These are phyloP conservation scores for Fusarium sacchari DNA, from an alignment of 2,329 filamentous ascomycete species.

Conservation along the genomic window DNA sequence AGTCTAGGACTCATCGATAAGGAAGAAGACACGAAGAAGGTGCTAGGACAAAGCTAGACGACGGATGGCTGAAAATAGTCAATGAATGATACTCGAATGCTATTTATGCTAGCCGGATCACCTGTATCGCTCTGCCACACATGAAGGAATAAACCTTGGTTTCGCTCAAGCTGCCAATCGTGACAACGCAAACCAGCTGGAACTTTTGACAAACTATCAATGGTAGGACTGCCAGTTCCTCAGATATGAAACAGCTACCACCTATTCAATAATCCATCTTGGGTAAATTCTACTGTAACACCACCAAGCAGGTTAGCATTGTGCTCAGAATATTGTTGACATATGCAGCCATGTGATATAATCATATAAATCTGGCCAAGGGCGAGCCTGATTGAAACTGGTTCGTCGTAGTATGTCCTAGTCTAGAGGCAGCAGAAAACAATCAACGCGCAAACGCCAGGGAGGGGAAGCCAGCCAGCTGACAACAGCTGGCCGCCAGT, in stretches of 20 bases:
- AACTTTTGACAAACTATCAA: not conserved
- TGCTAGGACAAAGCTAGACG: conserved; percentile 53
- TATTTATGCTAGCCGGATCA: conserved; percentile 1
- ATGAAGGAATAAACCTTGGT: conserved; percentile 38
- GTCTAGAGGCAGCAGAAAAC: not conserved
- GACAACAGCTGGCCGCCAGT: conserved; percentile 21
- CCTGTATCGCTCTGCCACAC: conserved; percentile 25
- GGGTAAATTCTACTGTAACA: not conserved
- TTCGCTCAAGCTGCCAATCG: conserved; percentile 4
- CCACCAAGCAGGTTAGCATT: not conserved
- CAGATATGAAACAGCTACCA: not conserved
- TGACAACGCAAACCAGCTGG: not conserved
- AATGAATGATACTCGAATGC: conserved; percentile 10
- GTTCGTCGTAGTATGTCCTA: not conserved
- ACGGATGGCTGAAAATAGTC: conserved; percentile 1
- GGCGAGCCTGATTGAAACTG: not conserved
- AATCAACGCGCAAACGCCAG: not conserved
- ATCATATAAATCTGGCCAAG: not conserved
- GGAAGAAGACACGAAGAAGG: conserved; percentile 79
- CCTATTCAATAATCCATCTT: not conserved
- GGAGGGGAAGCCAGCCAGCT: not conserved
- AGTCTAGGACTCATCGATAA: conserved; percentile 85
- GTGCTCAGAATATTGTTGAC: not conserved
- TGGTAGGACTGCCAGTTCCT: not conserved
- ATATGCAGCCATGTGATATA: not conserved